Conservation (phyloP, 1,139 yeast genomes). For the Scheffersomyces stambukii region DNA sequence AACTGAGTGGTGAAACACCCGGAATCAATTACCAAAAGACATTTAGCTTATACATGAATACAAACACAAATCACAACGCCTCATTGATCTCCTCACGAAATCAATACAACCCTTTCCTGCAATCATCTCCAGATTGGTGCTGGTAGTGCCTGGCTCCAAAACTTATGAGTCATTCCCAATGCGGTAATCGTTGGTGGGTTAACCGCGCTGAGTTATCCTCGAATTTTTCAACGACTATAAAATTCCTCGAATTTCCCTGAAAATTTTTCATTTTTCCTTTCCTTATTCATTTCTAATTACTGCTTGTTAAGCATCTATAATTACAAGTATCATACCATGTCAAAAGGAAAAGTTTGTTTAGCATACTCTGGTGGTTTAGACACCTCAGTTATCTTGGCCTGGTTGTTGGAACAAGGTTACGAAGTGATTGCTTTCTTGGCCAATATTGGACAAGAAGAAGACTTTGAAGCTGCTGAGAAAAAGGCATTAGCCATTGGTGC, state of each 20-base stretch:
- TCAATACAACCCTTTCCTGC: too few relatives aligned
- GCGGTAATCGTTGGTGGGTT: too few relatives aligned
- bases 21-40: too few relatives aligned
- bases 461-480: conserved; percentile 93
- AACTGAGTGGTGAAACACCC: too few relatives aligned
- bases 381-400: conserved; percentile 94
- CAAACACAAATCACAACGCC: too few relatives aligned
- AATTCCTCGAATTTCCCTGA: conserved; percentile 1
- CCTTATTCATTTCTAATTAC: conserved; percentile 5
- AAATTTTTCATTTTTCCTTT: conserved; percentile 3
- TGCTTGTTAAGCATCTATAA: not conserved
- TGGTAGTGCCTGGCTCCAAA: too few relatives aligned
- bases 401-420: conserved; percentile 96
- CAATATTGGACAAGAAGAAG: conserved; percentile 98
- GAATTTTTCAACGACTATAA: too few relatives aligned
- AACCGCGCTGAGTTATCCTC: conserved; percentile 37
- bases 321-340: conserved; percentile 44
- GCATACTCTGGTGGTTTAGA: conserved; percentile 99
- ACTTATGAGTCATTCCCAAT: too few relatives aligned
- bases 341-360: conserved; percentile 97
- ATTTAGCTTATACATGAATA: too few relatives aligned
- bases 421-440: conserved; percentile 98
- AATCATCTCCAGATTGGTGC: too few relatives aligned
- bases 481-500: conserved; percentile 98
- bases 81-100: too few relatives aligned